These are phyloP conservation scores for Lentinus brumalis DNA, from an alignment of 768 basidiomycete genomes.

Conservation along the genomic window DNA sequence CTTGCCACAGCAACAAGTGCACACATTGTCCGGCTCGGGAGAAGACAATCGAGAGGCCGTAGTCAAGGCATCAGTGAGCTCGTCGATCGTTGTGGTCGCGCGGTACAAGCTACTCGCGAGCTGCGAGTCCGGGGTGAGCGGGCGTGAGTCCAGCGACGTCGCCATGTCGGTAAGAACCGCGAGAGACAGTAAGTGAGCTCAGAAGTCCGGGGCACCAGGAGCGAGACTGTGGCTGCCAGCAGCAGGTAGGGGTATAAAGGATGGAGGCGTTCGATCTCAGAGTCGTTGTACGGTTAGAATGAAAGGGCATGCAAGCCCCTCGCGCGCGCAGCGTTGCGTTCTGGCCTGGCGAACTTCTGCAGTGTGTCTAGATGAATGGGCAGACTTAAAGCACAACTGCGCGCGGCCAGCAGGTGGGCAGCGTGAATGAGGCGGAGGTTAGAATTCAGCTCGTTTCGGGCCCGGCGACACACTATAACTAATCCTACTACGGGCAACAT, in stretches of 20 bases:
- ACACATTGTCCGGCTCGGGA: conserved; percentile 59
- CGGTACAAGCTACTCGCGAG: conserved; percentile 32
- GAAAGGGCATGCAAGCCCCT: conserved; percentile 15
- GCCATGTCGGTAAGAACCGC: not conserved
- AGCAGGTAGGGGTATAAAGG: conserved; percentile 10
- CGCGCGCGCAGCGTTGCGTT: conserved; percentile 5
- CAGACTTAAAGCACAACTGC: too few species aligned
- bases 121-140: conserved; percentile 32
- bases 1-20: conserved; percentile 66
- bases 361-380: not conserved
- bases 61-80: conserved; percentile 71
- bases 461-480: too few species aligned
- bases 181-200: not conserved
- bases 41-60: conserved; percentile 74
- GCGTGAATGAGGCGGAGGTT: too few species aligned
- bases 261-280: conserved; percentile 2
- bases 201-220: not conserved
- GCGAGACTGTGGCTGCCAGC: conserved; percentile 9
- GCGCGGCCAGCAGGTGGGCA: too few species aligned
- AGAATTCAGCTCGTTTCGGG: too few species aligned
- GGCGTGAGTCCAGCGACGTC: conserved; percentile 22
- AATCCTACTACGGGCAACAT: not conserved
- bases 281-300: not conserved
- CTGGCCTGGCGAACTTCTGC: not conserved
- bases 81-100: conserved; percentile 62